Conservation (phyloP, 805 yeast species). For the Ogataea dorogensis region DNA sequence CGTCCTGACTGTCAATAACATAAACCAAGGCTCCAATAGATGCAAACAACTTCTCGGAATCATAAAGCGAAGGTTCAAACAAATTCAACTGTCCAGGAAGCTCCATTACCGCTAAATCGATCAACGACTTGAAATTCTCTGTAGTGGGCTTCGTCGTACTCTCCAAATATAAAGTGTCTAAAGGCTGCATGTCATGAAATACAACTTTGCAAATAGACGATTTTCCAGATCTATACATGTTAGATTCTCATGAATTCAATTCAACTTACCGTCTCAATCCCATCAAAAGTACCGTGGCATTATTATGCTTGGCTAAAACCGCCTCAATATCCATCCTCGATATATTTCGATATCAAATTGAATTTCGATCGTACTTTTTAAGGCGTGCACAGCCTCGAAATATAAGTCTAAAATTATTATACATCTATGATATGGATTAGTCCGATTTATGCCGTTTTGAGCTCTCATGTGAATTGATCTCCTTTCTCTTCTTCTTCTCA, state of each 20-base stretch:
- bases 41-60: slow-evolving; percentile 71
- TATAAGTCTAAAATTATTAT: slow-evolving; percentile 2
- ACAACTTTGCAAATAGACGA: slow-evolving; percentile 95
- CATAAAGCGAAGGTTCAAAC: slow-evolving; percentile 76
- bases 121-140: slow-evolving; percentile 78
- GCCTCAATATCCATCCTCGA: slow-evolving; percentile 22
- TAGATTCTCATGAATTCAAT: slow-evolving; percentile 1
- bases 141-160: slow-evolving; percentile 86
- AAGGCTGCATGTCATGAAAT: slow-evolving; percentile 93
- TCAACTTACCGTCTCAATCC: slow-evolving; percentile 64
- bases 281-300: slow-evolving; percentile 84
- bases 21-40: slow-evolving; percentile 89
- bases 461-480: neutral
- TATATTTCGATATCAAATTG: slow-evolving; percentile 6
- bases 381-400: slow-evolving; percentile 7
- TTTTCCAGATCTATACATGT: slow-evolving; percentile 72
- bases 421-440: slow-evolving; percentile 4
- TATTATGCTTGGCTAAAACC: slow-evolving; percentile 46
- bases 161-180: slow-evolving; percentile 87
- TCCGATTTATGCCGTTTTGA: slow-evolving; percentile 2
- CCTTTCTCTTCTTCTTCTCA: slow-evolving; percentile 23
- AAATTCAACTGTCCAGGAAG: slow-evolving; percentile 91
- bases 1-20: slow-evolving; percentile 95
- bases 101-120: slow-evolving; percentile 88
- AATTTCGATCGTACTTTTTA: too few species aligned